Base-by-base conservation (phyloP, 2,329 filamentous ascomycete genomes). In the Plenodomus tracheiphilus region DNA sequence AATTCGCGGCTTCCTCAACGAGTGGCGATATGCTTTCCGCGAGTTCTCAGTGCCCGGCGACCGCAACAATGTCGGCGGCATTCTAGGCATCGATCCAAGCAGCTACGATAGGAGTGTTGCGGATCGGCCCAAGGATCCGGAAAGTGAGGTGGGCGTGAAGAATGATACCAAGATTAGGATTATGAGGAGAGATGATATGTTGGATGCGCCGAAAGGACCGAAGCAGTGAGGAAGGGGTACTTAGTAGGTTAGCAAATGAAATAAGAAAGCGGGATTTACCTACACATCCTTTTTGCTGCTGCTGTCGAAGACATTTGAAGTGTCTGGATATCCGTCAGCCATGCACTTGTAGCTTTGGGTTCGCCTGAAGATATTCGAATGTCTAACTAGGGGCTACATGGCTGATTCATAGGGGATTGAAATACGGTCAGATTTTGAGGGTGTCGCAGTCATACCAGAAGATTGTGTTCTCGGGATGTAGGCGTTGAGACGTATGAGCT, bases 31-130 rank as follows among this genome's bases (percentile, higher is more conserved):
- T 69, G 88, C 90, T 0, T 99, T 93, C 75, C 87, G 93, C 46
- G 94, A 99, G 74, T 99, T 99, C 74, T 94, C 89, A 32, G 92
- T 97, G 9, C 91, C 92, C 2, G 93, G 93, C n/a, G 94, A 97
- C 72, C 84, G 91, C 75, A 92, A 91, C 50, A 93, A 94, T 37
- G 79, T 85, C 18, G 84, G 84, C 32, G 84, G 84, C 9, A 85
- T 87, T 46, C 68, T 87, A 6, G 84, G 84, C 8, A 83, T 87
- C 48, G 83, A 86, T 64, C 81, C 83, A 1, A 80, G 76, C 49
- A 85, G 79, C 66, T 85, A 79, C 59, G 82, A 85, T 54, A 75
- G 67, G 67, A 77, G 59, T 50, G 59, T 70, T 46, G 64, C 66
- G 18, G 66, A 70, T 54, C 63, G 66, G 55, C 65, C 60, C 25